Conservation (phyloP, 176 grass and related monocot species). For the Triticum monococcum region DNA sequence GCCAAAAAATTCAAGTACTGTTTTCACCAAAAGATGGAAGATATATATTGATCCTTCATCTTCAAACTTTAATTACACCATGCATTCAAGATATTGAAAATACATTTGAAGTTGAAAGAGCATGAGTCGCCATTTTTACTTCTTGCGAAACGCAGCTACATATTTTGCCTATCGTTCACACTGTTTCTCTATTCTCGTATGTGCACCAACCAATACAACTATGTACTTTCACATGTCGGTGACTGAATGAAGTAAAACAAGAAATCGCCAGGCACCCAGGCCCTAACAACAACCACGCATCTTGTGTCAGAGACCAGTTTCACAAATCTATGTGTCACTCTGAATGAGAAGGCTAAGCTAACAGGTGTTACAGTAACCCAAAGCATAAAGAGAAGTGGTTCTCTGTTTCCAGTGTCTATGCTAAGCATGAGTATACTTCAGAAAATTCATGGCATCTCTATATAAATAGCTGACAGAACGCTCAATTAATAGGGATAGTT, state of each 20-base stretch:
- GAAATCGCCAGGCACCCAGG: background rate
- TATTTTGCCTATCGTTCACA: background rate
- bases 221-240: background rate
- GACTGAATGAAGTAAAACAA: background rate
- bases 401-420: background rate
- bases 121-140: background rate
- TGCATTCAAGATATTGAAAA: background rate
- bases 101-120: background rate
- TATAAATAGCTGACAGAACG: background rate
- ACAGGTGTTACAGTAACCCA: background rate
- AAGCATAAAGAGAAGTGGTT: background rate
- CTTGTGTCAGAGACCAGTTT: background rate
- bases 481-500: background rate
- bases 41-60: background rate
- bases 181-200: background rate
- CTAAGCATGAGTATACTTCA: slow-evolving; percentile 1
- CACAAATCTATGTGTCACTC: too few species aligned
- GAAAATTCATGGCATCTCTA: background rate
- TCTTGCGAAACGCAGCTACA: slow-evolving; percentile 2
- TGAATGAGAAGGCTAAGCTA: background rate
- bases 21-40: background rate
- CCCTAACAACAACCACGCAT: background rate
- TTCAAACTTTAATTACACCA: background rate
- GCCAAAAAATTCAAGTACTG: background rate
- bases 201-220: background rate